Conservation (phyloP, 2,329 filamentous ascomycete species). For the Fusarium penzigii region DNA sequence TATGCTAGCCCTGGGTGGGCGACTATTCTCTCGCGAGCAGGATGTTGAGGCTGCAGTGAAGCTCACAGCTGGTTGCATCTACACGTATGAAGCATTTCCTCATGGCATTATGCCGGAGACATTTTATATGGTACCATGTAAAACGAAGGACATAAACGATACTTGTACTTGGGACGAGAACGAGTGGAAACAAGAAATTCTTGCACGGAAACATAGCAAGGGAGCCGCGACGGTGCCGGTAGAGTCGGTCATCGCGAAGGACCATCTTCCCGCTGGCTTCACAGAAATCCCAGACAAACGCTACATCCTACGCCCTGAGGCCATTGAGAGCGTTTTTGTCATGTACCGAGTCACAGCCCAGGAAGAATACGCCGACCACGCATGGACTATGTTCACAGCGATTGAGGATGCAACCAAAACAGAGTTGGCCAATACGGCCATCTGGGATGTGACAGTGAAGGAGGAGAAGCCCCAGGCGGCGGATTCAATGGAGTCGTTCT, state of each 20-base stretch:
- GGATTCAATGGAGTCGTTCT: conserved; percentile 62
- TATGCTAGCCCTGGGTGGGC: conserved; percentile 50
- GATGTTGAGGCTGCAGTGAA: conserved; percentile 46
- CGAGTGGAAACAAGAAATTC: conserved; percentile 37
- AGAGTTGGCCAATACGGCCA: conserved; percentile 49
- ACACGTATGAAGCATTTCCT: conserved; percentile 49
- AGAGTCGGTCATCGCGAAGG: conserved; percentile 30
- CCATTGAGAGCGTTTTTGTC: conserved; percentile 55
- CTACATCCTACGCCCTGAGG: conserved; percentile 55
- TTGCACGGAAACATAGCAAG: conserved; percentile 25
- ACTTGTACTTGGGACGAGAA: conserved; percentile 34
- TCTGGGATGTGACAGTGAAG: conserved; percentile 40
- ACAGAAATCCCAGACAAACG: conserved; percentile 53
- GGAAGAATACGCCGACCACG: conserved; percentile 46
- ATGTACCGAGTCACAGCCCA: conserved; percentile 54
- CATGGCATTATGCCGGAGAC: conserved; percentile 56
- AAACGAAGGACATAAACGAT: conserved; percentile 33
- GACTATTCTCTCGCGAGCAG: conserved; percentile 41
- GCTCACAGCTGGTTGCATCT: conserved; percentile 54
- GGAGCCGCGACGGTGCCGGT: conserved; percentile 20
- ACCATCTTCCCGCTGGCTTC: conserved; percentile 58
- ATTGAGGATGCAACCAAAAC: conserved; percentile 50
- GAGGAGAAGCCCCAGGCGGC: conserved; percentile 37
- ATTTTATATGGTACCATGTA: conserved; percentile 45
- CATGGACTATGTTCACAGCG: conserved; percentile 55